Percentiles rank a stretch among this genome's conserved stretches.
These are phyloP conservation scores for Dioscorea alata DNA, from an alignment of 106 monocot species.

Conservation along the genomic window DNA sequence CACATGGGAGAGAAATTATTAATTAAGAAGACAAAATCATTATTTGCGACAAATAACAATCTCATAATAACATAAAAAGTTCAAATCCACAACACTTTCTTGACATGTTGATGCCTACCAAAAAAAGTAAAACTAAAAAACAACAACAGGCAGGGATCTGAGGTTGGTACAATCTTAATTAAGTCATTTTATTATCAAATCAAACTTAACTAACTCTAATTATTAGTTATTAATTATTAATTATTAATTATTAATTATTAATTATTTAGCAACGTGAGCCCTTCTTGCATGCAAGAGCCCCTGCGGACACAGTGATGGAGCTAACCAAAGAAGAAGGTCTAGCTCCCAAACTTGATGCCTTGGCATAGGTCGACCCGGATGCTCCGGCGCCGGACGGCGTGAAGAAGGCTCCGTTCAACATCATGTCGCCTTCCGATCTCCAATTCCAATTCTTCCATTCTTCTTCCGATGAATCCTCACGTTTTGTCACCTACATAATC, in stretches of 20 bases:
- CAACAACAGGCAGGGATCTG: too few relatives aligned
- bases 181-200: too few relatives aligned
- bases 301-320: constrained; percentile 4
- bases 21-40: too few relatives aligned
- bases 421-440: constrained; percentile 8
- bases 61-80: too few relatives aligned
- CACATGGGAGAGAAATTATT: too few relatives aligned
- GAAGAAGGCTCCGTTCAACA: constrained; percentile 10
- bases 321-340: constrained; percentile 7
- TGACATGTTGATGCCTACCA: too few relatives aligned
- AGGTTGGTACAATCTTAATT: too few relatives aligned
- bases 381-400: constrained; percentile 12
- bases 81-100: too few relatives aligned
- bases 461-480: not conserved
- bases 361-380: constrained; percentile 13
- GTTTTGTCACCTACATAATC: not conserved
- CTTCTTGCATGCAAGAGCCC: constrained; percentile 10
- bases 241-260: not conserved
- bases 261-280: constrained; percentile 5
- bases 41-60: too few relatives aligned
- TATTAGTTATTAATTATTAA: not conserved
- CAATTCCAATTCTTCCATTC: constrained; percentile 18
- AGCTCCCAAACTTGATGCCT: constrained; percentile 10
- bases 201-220: too few relatives aligned
- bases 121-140: too few relatives aligned